phyloP scores from a whole-genome alignment of 2,329 filamentous ascomycete genomes.

The Coleophoma eucalyptorum region DNA sequence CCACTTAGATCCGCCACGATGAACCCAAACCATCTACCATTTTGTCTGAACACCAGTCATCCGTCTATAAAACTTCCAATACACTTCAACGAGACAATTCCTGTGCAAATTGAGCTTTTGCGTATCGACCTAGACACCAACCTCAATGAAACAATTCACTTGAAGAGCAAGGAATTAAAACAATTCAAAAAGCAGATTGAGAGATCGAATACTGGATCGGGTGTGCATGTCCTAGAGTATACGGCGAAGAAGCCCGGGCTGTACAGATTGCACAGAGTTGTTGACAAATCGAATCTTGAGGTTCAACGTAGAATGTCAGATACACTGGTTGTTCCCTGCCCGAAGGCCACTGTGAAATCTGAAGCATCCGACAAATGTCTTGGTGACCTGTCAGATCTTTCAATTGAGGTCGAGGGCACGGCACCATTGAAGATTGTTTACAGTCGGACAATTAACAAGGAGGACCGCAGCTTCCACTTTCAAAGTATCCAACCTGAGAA shows the following conservation, averaged over 20 bases:
- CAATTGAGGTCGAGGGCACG: conserved; percentile 80
- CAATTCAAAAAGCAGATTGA: conserved; percentile 62
- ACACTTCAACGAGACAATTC: conserved; percentile 89
- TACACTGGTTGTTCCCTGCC: conserved; percentile 82
- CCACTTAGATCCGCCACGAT: conserved; percentile 69
- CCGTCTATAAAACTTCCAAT: conserved; percentile 70
- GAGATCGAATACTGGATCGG: conserved; percentile 55
- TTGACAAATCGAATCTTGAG: conserved; percentile 92
- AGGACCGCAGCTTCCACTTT: conserved; percentile 81
- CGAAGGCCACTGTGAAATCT: conserved; percentile 69
- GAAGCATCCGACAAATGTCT: conserved; percentile 69
- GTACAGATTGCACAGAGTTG: conserved; percentile 78
- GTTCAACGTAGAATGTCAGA: conserved; percentile 74
- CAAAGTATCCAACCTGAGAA: conserved; percentile 92
- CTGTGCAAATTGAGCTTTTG: conserved; percentile 82
- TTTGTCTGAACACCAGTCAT: conserved; percentile 70
- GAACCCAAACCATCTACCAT: conserved; percentile 76
- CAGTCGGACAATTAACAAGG: conserved; percentile 79
- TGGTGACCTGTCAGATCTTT: conserved; percentile 82
- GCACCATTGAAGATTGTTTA: conserved; percentile 92
- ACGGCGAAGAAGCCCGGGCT: conserved; percentile 81
- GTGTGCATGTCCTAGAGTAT: conserved; percentile 67
- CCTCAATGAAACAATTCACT: conserved; percentile 73
- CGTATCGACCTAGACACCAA: conserved; percentile 82
- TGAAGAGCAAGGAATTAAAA: conserved; percentile 70